A percentile compares a stretch with the other conserved stretches of the same genome.
These are phyloP conservation scores for Endoconidiophora laricicola DNA, from an alignment of 2,329 filamentous ascomycete species.

Conservation along the genomic window DNA sequence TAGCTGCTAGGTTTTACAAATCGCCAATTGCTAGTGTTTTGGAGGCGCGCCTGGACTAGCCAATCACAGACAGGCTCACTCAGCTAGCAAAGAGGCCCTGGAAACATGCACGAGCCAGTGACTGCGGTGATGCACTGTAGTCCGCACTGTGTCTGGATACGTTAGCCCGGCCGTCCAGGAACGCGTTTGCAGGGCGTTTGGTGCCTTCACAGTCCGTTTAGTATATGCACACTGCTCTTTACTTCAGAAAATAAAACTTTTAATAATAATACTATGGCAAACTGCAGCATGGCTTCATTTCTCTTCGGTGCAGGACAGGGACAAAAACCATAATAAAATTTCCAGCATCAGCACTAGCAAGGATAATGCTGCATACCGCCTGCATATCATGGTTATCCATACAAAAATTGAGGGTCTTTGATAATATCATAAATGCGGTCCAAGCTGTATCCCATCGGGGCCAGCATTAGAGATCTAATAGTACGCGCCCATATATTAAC, in stretches of 20 bases:
- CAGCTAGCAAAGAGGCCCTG: not conserved
- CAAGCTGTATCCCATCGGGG: not conserved
- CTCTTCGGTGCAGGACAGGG: slow-evolving; percentile 5
- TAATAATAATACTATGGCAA: not conserved
- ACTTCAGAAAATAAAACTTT: not conserved
- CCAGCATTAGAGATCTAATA: no score
- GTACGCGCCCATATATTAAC: no score
- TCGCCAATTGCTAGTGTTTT: slow-evolving; percentile 4
- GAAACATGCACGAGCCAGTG: slow-evolving; percentile 10
- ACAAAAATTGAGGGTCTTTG: slow-evolving; percentile 3
- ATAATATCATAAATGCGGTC: not conserved
- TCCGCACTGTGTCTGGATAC: not conserved
- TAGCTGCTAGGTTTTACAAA: slow-evolving; percentile 2
- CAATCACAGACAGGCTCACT: slow-evolving; percentile 6
- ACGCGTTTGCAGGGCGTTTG: not conserved
- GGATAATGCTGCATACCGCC: slow-evolving; percentile 6
- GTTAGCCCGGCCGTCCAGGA: not conserved
- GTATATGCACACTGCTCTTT: not conserved
- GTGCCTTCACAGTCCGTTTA: not conserved
- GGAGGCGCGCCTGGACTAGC: slow-evolving; percentile 10
- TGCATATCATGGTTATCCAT: slow-evolving; percentile 2
- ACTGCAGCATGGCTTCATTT: slow-evolving; percentile 4
- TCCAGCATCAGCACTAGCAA: slow-evolving; percentile 5
- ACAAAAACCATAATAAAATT: slow-evolving; percentile 7
- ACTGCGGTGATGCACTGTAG: not conserved